Evolutionary conservation across 2,329 filamentous ascomycete genomes (phyloP), one percentile per base, ranked within the genome.

Genomic region (Didymellaceae sp.): DNA sequence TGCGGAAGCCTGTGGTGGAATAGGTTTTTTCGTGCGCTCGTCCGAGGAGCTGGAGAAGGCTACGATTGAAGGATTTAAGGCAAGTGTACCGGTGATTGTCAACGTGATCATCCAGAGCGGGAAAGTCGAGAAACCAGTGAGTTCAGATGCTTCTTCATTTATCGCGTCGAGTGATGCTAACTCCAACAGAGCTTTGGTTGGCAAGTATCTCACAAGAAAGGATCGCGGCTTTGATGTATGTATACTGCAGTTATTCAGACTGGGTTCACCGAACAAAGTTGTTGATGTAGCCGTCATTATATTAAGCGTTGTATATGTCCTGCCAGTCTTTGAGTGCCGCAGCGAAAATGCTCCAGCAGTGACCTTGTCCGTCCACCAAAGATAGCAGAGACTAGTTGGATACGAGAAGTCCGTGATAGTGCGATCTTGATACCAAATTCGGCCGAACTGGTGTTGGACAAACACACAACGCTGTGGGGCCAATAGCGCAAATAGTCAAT

Each of bases 81-180:
- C 76, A 8, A 74, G 67, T 24, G 76, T 74, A 10, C 78, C 80
- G 0, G 78, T 78, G 1, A 71, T 84, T 7, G 74, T 84, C 1
- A 84, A 84, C 72, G 74, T 84, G 2, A 75, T 83, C 33, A 78
- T 84, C 52, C 49, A 83, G 59, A 72, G 75, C 49, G 75, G 74
- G 40, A 75, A 77, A 63, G 65, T 54, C 13, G 50, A 54, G 34
- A 52, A 54, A 31, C 38, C 45, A 21, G 54, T 60, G 49, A 14
- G 54, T 55, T 6, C n/a, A 28, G 16, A 3, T 10, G 4, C 4
- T 6, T 18, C 17, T 1, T 6, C 8, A 11, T 11, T 18, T 21
- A 20, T 6, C 14, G 10, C 11, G 4, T 25, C 13, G 14, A 13
- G 6, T 18, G 6, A 11, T 2, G 5, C 34, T 45, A 13, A 39